phyloP scores from a whole-genome alignment of 2,329 filamentous ascomycete species.

The Penicillium nordicum region DNA sequence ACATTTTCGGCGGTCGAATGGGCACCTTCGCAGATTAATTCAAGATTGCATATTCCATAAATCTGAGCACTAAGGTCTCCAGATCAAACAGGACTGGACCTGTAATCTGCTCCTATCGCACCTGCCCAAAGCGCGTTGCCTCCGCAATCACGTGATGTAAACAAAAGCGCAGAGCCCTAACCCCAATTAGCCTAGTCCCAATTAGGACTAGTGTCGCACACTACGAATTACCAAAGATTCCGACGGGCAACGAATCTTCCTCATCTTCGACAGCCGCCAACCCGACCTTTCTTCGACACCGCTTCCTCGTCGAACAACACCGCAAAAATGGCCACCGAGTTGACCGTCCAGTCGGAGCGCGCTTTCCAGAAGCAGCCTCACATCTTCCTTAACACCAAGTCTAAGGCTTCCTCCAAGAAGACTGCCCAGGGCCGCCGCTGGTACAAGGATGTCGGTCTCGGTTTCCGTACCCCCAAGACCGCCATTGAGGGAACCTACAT shows the following conservation, averaged over 20 bases:
- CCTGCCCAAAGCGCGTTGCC: slow-evolving; percentile 29
- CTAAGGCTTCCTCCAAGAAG: slow-evolving; percentile 73
- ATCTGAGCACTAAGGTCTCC: background rate
- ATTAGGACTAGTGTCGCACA: slow-evolving; percentile 36
- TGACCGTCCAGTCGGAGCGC: slow-evolving; percentile 99
- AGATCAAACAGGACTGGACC: slow-evolving; percentile 2
- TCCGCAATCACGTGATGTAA: slow-evolving; percentile 37
- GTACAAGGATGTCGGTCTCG: slow-evolving; percentile 99
- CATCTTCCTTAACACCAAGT: slow-evolving; percentile 99
- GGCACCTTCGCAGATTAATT: slow-evolving; percentile 6
- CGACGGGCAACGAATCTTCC: slow-evolving; percentile 37
- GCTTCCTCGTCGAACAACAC: slow-evolving; percentile 47
- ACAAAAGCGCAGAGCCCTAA: slow-evolving; percentile 46
- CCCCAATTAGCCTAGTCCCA: slow-evolving; percentile 31
- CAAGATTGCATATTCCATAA: background rate
- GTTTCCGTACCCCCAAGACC: slow-evolving; percentile 97
- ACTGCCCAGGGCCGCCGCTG: slow-evolving; percentile 92
- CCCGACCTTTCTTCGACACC: slow-evolving; percentile 36
- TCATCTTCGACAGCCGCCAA: slow-evolving; percentile 40
- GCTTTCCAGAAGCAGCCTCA: slow-evolving; percentile 99
- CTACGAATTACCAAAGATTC: slow-evolving; percentile 35
- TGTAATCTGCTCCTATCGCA: slow-evolving; percentile 14
- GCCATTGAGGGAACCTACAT: slow-evolving; percentile 99
- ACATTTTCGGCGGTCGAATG: slow-evolving; percentile 24
- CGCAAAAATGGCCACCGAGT: slow-evolving; percentile 90